Evolutionary conservation across 257 asterid species (phyloP).

Genomic region (Agastache rugosa): DNA sequence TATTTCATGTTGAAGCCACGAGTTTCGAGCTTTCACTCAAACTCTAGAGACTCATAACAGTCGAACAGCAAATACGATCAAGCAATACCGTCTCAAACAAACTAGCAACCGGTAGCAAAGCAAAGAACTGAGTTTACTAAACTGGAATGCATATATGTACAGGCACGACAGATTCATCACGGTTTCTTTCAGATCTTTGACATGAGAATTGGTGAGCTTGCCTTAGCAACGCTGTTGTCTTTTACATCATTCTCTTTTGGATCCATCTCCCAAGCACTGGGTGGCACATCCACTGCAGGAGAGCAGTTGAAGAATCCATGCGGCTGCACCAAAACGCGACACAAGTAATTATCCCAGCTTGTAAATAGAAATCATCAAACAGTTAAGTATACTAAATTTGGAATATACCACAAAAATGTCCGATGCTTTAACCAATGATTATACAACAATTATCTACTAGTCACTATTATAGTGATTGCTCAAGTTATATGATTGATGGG

Average conservation of each 20-base stretch:
- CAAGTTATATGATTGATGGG: neutral
- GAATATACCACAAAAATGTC: neutral
- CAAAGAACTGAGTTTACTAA: neutral
- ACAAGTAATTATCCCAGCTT: neutral
- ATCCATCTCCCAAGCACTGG: slow-evolving; percentile 67
- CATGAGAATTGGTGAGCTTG: slow-evolving; percentile 51
- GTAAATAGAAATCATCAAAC: neutral
- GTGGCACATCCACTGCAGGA: slow-evolving; percentile 93
- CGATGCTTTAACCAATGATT: neutral
- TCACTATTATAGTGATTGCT: neutral
- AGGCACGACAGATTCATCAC: slow-evolving; percentile 12
- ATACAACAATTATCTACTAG: neutral
- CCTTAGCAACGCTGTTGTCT: slow-evolving; percentile 58
- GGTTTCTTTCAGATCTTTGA: slow-evolving; percentile 62
- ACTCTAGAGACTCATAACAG: neutral
- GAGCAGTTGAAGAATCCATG: slow-evolving; percentile 99
- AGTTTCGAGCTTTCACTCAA: neutral
- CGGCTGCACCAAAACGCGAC: slow-evolving; percentile 61
- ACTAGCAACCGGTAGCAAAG: neutral
- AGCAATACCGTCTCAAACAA: slow-evolving; percentile 18
- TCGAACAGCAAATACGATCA: neutral
- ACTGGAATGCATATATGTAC: slow-evolving; percentile 22
- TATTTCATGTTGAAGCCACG: slow-evolving; percentile 3
- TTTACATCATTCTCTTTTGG: slow-evolving; percentile 69
- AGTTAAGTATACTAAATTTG: too few species aligned